Evolutionary conservation across 2,329 filamentous ascomycete genomes (phyloP), one percentile per base, ranked within the genome.

Genomic region (Trichoderma harzianum): DNA sequence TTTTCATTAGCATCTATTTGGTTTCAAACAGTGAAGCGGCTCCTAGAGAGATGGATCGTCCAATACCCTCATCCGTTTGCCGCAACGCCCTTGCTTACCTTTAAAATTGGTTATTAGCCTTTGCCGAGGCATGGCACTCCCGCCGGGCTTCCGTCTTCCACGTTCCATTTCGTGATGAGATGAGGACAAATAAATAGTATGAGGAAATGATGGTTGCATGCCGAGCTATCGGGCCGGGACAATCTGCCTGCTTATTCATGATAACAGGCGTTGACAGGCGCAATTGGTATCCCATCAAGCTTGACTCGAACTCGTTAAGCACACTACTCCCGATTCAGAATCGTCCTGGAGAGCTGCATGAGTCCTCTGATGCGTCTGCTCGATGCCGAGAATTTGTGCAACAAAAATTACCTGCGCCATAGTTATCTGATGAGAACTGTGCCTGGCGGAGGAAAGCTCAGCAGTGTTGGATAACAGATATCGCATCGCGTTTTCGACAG

Each of bases 301-400:
- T 64, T 64, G 70, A 72, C 71, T 72, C 71, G 71, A 72, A 28
- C 16, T 55, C 14, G n/a, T 57, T 60, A 34, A 58, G 26, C 36
- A 39, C 26, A 47, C 28, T 36, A 36, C 43, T 24, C 34, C 70
- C n/a, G 71, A 60, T 64, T 5, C 51, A 51, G 30, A 34, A 68
- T 55, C 43, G 32, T n/a, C 26, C 26, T 64, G 71, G 58, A 55
- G 47, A 32, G 43, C 34, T 69, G 36, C 65, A 64, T 64, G 34
- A 51, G 34, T 55, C 21, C 16, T 34, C 14, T 51, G 32, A 26
- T 68, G 26, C 47, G 18, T 51, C 58, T 64, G 70, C 60, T 61
- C 32, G 60, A 72, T 65, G 34, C 51, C 60, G 51, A 26, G 36
- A 57, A 26, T 32, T 62, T 55, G 60, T 69, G 34, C 34, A 43